phyloP scores from a whole-genome alignment of 768 basidiomycete genomes.

The Boletus vermiculosoides region DNA sequence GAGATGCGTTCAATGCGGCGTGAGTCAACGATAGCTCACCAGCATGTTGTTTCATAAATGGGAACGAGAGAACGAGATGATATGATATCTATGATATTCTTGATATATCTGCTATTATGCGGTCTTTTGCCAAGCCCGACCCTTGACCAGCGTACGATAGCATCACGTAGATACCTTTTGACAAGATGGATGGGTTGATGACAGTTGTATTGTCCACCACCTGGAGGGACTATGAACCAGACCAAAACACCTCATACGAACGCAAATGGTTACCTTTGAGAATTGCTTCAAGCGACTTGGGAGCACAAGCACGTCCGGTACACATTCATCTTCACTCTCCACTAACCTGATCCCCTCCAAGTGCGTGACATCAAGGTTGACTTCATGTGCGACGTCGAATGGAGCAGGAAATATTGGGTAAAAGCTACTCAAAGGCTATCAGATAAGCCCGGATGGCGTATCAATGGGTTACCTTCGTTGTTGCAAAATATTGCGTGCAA shows the following conservation, averaged over 20 bases:
- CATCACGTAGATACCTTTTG: conserved; percentile 55
- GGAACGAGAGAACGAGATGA: neutral
- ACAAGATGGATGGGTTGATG: conserved; percentile 84
- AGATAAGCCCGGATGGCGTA: neutral
- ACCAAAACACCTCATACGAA: neutral
- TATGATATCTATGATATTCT: conserved; percentile 22
- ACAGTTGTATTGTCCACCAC: conserved; percentile 71
- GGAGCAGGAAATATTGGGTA: conserved; percentile 95
- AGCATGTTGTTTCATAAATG: neutral
- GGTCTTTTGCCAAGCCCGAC: conserved; percentile 27
- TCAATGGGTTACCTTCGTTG: conserved; percentile 68
- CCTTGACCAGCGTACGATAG: conserved; percentile 36
- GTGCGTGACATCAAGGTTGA: conserved; percentile 91
- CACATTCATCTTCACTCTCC: conserved; percentile 40
- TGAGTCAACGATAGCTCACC: neutral
- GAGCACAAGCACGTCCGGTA: conserved; percentile 82
- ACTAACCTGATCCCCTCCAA: conserved; percentile 44
- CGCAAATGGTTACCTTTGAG: conserved; percentile 58
- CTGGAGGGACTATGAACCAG: conserved; percentile 38
- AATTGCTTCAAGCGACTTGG: conserved; percentile 92
- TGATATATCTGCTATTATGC: conserved; percentile 28
- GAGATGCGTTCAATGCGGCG: conserved; percentile 15
- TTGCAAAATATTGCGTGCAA: conserved; percentile 77
- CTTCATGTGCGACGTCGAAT: conserved; percentile 65
- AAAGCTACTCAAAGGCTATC: conserved; percentile 53